These are phyloP conservation scores for Lasiosphaeria miniovina DNA, from an alignment of 495 filamentous ascomycete species.

Conservation along the genomic window DNA sequence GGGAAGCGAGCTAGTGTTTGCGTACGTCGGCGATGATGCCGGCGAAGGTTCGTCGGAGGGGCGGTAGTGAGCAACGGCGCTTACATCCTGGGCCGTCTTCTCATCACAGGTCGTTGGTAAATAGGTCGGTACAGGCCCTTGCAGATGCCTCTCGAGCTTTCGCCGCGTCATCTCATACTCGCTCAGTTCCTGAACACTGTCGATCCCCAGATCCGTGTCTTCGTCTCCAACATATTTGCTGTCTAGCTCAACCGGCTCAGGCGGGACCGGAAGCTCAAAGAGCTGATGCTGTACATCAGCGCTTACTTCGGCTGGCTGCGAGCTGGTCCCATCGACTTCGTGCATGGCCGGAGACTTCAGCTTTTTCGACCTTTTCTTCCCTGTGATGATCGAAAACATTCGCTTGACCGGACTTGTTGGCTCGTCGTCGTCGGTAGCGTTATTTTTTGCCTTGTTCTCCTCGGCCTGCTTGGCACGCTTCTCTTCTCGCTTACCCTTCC, in stretches of 20 bases:
- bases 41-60: conserved; percentile 39
- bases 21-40: conserved; percentile 41
- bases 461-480: conserved; percentile 19
- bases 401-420: conserved; percentile 30
- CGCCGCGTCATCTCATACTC: conserved; percentile 43
- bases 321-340: conserved; percentile 19
- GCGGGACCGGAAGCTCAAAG: conserved; percentile 47
- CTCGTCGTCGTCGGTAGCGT: conserved; percentile 18
- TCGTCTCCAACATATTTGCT: conserved; percentile 36
- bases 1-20: conserved; percentile 34
- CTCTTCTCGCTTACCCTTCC: conserved; percentile 21
- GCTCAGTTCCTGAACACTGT: conserved; percentile 29
- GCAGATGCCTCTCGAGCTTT: conserved; percentile 44
- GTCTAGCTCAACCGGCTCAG: conserved; percentile 49
- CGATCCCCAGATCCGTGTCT: conserved; percentile 34
- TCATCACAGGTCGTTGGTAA: conserved; percentile 20
- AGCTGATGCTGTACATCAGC: conserved; percentile 47
- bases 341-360: conserved; percentile 16
- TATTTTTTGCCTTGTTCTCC: conserved; percentile 26
- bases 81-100: conserved; percentile 39
- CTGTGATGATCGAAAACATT: conserved; percentile 33
- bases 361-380: conserved; percentile 29
- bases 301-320: conserved; percentile 41
- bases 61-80: conserved; percentile 37
- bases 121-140: conserved; percentile 39